Evolutionary conservation across 2,329 filamentous ascomycete genomes (phyloP), one percentile per base, ranked within the genome.

Genomic region (Phaeosphaeria sp.): DNA sequence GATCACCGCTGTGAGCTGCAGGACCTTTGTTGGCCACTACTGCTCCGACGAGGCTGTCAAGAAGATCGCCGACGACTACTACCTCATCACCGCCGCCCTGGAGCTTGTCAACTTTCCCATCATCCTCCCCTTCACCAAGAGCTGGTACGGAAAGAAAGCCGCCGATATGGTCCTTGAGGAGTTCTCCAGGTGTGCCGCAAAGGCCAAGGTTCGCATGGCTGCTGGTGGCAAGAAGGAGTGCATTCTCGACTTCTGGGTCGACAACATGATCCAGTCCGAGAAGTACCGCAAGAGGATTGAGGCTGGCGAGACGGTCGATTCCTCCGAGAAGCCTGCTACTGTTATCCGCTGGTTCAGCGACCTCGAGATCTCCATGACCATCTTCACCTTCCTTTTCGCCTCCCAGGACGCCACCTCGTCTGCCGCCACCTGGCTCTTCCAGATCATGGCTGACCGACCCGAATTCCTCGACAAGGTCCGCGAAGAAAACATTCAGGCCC

Each of bases 11-110:
- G 88, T 98, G 44, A 96, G 93, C 44, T 95, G 93, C 84, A 91
- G 94, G 62, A 97, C 93, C n/a, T 98, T 98, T 76, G 92, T 96
- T 61, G 95, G 95, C 43, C 89, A 97, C 82, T 98, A 98, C 82
- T 94, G 97, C 78, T 89, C 90, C 46, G 91, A 97, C 58, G 91
- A 92, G 76, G 88, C 91, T 49, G 89, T 98, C 72, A 94, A 96
- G 86, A 93, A 91, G 83, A 95, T 98, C 64, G 91, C 94, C 60
- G 91, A 97, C 78, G 93, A 98, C 80, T 99, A 97, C 82, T 98
- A 96, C 80, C 87, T 94, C 64, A 96, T 98, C 75, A 98, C 95
- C 15, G 94, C 91, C 56, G 95, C 95, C 21, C 87, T 98, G 67
- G 95, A 99, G 79, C 86, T 98, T 47, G 95, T 99, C 83, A 98